Evolutionary conservation across 2,329 filamentous ascomycete genomes (phyloP).

Genomic region (Orbilia brochopaga): DNA sequence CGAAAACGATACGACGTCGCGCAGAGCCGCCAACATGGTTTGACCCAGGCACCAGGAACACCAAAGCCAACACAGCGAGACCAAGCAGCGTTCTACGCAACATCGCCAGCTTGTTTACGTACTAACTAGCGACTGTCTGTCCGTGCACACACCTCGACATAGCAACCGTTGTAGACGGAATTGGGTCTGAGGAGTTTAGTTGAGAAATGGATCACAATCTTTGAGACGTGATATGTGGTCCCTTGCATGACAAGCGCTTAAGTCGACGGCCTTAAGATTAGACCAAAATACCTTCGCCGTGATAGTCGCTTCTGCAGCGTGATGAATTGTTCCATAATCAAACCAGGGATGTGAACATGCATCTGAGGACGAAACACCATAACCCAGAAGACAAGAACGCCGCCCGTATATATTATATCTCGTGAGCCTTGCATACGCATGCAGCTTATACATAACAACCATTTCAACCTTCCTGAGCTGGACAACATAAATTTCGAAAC

Average conservation of each 20-base stretch:
- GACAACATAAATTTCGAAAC: slow-evolving; percentile 1
- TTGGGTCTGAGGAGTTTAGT: not conserved
- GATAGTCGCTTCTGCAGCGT: slow-evolving; percentile 4
- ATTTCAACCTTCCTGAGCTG: slow-evolving; percentile 11
- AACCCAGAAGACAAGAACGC: slow-evolving; percentile 48
- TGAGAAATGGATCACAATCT: no score
- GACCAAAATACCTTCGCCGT: not conserved
- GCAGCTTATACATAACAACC: not conserved
- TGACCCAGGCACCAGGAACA: not conserved
- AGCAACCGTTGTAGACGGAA: not conserved
- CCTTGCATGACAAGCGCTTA: not conserved
- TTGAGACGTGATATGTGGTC: not conserved
- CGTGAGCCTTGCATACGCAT: slow-evolving; percentile 1
- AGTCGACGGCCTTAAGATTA: not conserved
- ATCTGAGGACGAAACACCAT: slow-evolving; percentile 15
- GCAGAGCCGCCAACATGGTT: not conserved
- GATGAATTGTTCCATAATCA: not conserved
- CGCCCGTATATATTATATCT: slow-evolving; percentile 31
- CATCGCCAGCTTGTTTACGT: not conserved
- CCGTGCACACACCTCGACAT: not conserved
- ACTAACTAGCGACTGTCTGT: not conserved
- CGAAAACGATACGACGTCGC: not conserved
- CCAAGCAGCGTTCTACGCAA: no score
- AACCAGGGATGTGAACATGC: slow-evolving; percentile 21
- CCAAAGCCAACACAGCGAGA: not conserved